Evolutionary conservation across 2,329 filamentous ascomycete genomes (phyloP).

Genomic region (Aureobasidium mangrovei): DNA sequence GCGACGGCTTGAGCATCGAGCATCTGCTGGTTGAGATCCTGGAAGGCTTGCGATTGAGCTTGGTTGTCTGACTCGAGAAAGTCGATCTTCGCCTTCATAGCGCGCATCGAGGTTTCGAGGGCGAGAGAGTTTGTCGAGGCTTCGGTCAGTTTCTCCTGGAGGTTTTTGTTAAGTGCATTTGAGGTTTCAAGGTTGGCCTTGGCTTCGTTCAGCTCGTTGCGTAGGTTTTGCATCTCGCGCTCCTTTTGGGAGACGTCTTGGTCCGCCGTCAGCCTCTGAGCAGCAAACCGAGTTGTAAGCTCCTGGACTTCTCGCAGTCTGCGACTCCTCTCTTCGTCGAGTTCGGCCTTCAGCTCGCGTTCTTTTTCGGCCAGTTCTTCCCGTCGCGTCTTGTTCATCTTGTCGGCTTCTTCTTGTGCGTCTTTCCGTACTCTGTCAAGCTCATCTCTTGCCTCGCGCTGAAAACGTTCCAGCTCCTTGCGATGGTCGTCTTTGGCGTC

Average conservation of each 20-base stretch:
- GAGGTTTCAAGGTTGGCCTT: slow-evolving; percentile 45
- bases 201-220: slow-evolving; percentile 42
- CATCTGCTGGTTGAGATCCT: slow-evolving; percentile 69
- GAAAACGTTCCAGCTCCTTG: slow-evolving; percentile 48
- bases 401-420: slow-evolving; percentile 47
- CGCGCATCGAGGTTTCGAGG: slow-evolving; percentile 66
- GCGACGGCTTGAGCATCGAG: slow-evolving; percentile 66
- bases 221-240: slow-evolving; percentile 42
- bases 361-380: slow-evolving; percentile 60
- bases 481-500: slow-evolving; percentile 46
- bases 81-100: slow-evolving; percentile 71
- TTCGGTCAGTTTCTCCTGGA: slow-evolving; percentile 46
- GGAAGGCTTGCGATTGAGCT: slow-evolving; percentile 78
- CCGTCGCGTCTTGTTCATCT: slow-evolving; percentile 52
- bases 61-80: slow-evolving; percentile 86
- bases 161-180: slow-evolving; percentile 48
- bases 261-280: slow-evolving; percentile 41
- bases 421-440: slow-evolving; percentile 34
- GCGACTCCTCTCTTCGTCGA: slow-evolving; percentile 55
- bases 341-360: slow-evolving; percentile 53
- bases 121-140: slow-evolving; percentile 46
- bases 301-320: slow-evolving; percentile 57
- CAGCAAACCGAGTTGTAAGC: slow-evolving; percentile 45
- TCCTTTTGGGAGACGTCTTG: slow-evolving; percentile 46
- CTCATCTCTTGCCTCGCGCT: slow-evolving; percentile 41